A percentile compares a stretch with the other conserved stretches of the same genome.
phyloP scores from a whole-genome alignment of 768 basidiomycete species.

The Omphalotus guepiniiformis region DNA sequence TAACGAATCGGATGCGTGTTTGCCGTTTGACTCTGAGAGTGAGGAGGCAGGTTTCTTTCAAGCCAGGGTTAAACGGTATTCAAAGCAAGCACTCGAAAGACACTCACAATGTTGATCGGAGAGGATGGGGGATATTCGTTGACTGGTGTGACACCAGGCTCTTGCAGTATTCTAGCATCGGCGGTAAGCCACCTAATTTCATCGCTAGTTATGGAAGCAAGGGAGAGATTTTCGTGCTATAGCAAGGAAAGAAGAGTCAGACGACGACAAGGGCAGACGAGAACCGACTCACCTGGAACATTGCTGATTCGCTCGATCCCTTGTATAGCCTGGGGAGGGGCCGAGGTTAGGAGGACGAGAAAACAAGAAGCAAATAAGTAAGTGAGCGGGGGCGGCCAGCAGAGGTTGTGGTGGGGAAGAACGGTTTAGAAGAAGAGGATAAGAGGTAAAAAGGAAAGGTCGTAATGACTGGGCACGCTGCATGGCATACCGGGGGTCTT shows the following conservation, averaged over 20 bases:
- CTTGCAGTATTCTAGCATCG: constrained; percentile 21
- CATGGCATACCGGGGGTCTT: no score
- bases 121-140: not conserved
- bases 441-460: constrained; percentile 8
- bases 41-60: not conserved
- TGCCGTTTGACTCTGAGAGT: not conserved
- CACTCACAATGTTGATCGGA: constrained; percentile 13
- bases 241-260: not conserved
- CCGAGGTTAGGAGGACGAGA: constrained; percentile 27
- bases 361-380: constrained; percentile 16
- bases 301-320: constrained; percentile 1
- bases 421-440: no score
- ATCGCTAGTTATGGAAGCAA: constrained; percentile 35
- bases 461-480: not conserved
- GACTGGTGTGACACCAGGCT: constrained; percentile 1
- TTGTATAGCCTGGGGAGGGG: constrained; percentile 8
- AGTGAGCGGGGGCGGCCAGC: constrained; percentile 14
- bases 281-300: constrained; percentile 4
- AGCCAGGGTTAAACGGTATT: not conserved
- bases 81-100: not conserved
- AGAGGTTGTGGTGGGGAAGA: constrained; percentile 3
- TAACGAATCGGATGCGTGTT: constrained; percentile 8
- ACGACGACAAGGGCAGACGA: not conserved
- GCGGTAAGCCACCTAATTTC: constrained; percentile 49
- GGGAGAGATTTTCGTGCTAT: constrained; percentile 27